Evolutionary conservation across 192 early-diverging fungal species (phyloP), one percentile per base, ranked within the genome.

Genomic region (Backusella mclennaniae): DNA sequence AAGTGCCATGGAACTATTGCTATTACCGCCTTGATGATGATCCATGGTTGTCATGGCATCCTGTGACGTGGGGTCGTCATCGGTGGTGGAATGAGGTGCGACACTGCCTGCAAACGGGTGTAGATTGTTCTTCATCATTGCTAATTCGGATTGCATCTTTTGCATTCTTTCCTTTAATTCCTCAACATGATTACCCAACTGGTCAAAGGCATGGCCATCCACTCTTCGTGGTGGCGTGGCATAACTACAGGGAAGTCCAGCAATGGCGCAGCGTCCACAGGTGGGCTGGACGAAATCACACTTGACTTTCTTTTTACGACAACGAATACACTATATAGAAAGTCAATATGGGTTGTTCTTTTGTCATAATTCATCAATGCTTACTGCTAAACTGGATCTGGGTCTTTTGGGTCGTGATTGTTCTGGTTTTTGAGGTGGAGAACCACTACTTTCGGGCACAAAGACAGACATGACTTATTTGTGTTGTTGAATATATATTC

Each of bases 251-350:
- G 82, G 82, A 36, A 84, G 73, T 11, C 82, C 79, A 6, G 82
- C 82, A 66, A 76, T 72, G 36, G 73, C 42, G 46, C 82, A 84
- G 15, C 82, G 82, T 2, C 82, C 82, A 78, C 82, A 84, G 42
- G 78, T 80, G 15, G 82, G 82, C 76, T 84, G 82, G 11, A 84
- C 82, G 66, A 84, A 84, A 74, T 84, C 82, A 74, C 82, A 84
- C 59, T 84, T 84, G 67, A 84, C 82, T 49, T 84, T 84, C 63
- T 84, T 84, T 74, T 84, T 84, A 66, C 82, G 71, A 76, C 82
- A 84, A 1, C 82, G 79, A 66, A 84, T 84, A 69, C 82, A 84
- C 82, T 84, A 77, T 17, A 52, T 9, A 73, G 11, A 69, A 29
- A 21, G 76, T 66, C 29, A 69, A n/a, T 59, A n/a, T 59, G 29